Evolutionary conservation across 805 yeast genomes (phyloP), one percentile per base, ranked within the genome.

Genomic region (Cyberlindnera meyerae): DNA sequence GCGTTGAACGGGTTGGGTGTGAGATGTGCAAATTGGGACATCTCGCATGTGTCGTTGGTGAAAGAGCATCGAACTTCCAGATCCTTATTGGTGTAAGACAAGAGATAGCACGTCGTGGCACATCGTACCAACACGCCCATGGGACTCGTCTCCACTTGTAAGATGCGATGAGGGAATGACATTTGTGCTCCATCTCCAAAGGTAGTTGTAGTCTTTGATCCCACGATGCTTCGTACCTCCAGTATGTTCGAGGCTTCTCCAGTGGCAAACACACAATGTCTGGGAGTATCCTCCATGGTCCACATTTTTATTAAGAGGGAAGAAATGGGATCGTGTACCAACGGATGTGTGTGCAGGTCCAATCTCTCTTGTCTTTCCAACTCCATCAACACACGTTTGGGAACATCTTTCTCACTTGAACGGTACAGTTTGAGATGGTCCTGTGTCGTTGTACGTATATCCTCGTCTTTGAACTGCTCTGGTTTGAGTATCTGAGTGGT

Each of bases 1-100:
- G 8, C 48, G 42, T 69, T 63, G 57, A 58, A 62, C 0, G 77
- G 76, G 39, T 66, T 65, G 35, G 69, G 68, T 2, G 63, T 45
- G 9, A 68, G 57, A 52, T 76, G 76, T 2, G 76, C 68, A 37
- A 73, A 61, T 3, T 62, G 62, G 7, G 22, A 20, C 21, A 55
- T 51, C 11, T 62, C 63, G 12, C 24, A 64, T 37, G 24, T 37
- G 51, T 36, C 57, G 54, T 1, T 18, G 2, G 18, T 29, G 18
- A 27, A 32, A 35, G 25, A 36, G 5, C 12, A 25, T 25, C 12
- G 21, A 4, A 11, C 21, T 9, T n/a, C 34, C 30, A 24, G 40
- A 43, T 12, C 44, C 37, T 24, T 39, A n/a, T n/a, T n/a, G n/a
- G n/a, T n/a, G n/a, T n/a, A n/a, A n/a, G n/a, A n/a, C n/a, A 20